Conservation (phyloP, 257 asterid genomes). For the Catharanthus roseus region DNA sequence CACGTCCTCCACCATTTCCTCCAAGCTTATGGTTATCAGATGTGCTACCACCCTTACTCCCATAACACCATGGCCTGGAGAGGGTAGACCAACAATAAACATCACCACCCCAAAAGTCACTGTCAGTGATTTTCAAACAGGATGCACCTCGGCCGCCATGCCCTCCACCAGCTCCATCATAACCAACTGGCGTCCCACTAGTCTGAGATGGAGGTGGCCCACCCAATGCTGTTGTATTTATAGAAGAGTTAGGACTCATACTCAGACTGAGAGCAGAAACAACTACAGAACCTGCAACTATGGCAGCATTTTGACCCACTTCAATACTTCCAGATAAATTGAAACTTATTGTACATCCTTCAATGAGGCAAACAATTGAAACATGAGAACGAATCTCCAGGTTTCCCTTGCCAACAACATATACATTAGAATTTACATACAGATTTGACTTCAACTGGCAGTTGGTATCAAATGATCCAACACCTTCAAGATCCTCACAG, state of each 20-base stretch:
- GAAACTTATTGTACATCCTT: constrained; percentile 72
- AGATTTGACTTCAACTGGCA: constrained; percentile 59
- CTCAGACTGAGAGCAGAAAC: constrained; percentile 53
- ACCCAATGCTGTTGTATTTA: constrained; percentile 72
- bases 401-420: constrained; percentile 66
- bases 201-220: constrained; percentile 91
- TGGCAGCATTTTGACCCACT: constrained; percentile 65
- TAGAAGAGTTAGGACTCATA: constrained; percentile 60
- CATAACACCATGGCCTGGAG: constrained; percentile 79
- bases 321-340: constrained; percentile 74
- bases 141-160: constrained; percentile 99
- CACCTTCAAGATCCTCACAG: constrained; percentile 87
- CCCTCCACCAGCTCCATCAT: constrained; percentile 96
- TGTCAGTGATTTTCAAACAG: constrained; percentile 63
- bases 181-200: constrained; percentile 92
- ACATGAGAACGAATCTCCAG: constrained; percentile 79
- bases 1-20: constrained; percentile 92
- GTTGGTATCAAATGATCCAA: constrained; percentile 79
- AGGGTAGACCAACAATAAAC: constrained; percentile 82
- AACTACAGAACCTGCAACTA: constrained; percentile 72
- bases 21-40: constrained; percentile 64
- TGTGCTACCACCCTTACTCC: constrained; percentile 86
- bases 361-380: constrained; percentile 59
- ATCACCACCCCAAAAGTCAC: constrained; percentile 92
- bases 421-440: constrained; percentile 40